A percentile compares a stretch with the other conserved stretches of the same genome.
These are phyloP conservation scores for Phytophthora sp. DNA, from an alignment of 352 stramenopile genomes.

Conservation along the genomic window DNA sequence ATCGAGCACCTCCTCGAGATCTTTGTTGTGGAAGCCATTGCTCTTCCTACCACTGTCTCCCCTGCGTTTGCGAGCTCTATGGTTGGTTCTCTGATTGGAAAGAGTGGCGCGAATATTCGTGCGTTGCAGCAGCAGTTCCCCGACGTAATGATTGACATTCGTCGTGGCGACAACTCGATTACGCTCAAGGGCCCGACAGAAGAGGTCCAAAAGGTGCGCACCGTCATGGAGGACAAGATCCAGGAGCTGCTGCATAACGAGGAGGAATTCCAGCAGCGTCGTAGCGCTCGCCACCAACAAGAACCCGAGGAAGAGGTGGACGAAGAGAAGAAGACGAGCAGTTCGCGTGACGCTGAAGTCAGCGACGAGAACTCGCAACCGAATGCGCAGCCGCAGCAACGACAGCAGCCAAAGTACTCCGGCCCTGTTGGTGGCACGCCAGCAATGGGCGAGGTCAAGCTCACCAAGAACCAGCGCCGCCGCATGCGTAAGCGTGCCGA, in stretches of 20 bases:
- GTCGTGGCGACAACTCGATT: conserved; percentile 51
- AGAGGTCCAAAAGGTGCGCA: conserved; percentile 59
- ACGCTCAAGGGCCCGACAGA: conserved; percentile 58
- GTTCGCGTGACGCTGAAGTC: conserved; percentile 9
- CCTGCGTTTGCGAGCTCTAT: conserved; percentile 48
- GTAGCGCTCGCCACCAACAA: conserved; percentile 34
- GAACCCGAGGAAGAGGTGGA: conserved; percentile 41
- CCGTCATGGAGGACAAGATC: conserved; percentile 77
- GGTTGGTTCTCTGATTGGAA: conserved; percentile 77
- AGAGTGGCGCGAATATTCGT: conserved; percentile 79
- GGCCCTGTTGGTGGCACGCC: conserved; percentile 47
- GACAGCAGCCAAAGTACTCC: conserved; percentile 7
- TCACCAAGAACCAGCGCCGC: conserved; percentile 84
- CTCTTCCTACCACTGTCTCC: conserved; percentile 45
- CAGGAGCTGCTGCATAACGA: conserved; percentile 61
- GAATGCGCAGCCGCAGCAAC: conserved; percentile 16
- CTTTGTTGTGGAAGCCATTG: conserved; percentile 55
- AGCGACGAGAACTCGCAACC: conserved; percentile 46
- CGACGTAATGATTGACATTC: conserved; percentile 70
- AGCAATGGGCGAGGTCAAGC: conserved; percentile 44
- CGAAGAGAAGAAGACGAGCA: conserved; percentile 24
- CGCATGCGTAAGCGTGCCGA: conserved; percentile 81
- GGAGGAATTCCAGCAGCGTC: conserved; percentile 54
- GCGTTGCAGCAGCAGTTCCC: conserved; percentile 70
- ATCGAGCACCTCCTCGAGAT: conserved; percentile 65